These are phyloP conservation scores for Penicillium crystallinum DNA, from an alignment of 495 filamentous ascomycete genomes.

Conservation along the genomic window DNA sequence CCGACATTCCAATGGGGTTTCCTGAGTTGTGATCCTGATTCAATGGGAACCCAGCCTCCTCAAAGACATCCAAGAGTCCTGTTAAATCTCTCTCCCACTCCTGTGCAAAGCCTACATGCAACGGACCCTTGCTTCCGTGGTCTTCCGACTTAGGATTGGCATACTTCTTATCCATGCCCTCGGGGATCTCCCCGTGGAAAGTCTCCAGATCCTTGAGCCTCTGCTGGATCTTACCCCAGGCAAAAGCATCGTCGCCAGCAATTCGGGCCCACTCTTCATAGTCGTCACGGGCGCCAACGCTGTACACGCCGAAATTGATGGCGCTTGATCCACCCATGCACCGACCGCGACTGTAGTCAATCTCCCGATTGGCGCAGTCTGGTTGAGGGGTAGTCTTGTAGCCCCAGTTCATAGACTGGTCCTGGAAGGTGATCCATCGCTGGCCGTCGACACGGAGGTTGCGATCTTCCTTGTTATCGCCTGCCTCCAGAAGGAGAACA, in stretches of 20 bases:
- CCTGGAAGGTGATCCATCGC: slow-evolving; percentile 41
- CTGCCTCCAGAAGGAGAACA: slow-evolving; percentile 52
- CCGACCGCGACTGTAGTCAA: slow-evolving; percentile 52
- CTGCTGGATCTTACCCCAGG: slow-evolving; percentile 38
- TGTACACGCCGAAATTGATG: slow-evolving; percentile 57
- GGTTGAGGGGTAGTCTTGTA: slow-evolving; percentile 51
- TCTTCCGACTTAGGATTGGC: slow-evolving; percentile 18
- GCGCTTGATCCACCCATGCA: slow-evolving; percentile 54
- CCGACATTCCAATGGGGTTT: slow-evolving; percentile 49
- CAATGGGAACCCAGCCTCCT: slow-evolving; percentile 36
- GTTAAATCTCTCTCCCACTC: slow-evolving; percentile 44
- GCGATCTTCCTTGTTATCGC: slow-evolving; percentile 41
- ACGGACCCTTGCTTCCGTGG: slow-evolving; percentile 45
- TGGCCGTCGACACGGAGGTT: slow-evolving; percentile 44
- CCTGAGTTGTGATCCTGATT: slow-evolving; percentile 54
- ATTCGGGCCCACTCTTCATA: slow-evolving; percentile 49
- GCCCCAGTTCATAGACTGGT: slow-evolving; percentile 48
- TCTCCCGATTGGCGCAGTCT: slow-evolving; percentile 37
- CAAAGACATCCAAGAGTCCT: slow-evolving; percentile 32
- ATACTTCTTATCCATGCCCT: slow-evolving; percentile 31
- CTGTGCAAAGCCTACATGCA: slow-evolving; percentile 39
- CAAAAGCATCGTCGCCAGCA: slow-evolving; percentile 34
- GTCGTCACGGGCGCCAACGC: slow-evolving; percentile 48
- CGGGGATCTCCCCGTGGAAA: slow-evolving; percentile 41
- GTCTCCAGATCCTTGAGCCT: slow-evolving; percentile 46